Evolutionary conservation across 140 eudicot species (phyloP).

Genomic region (Bidens hawaiensis): DNA sequence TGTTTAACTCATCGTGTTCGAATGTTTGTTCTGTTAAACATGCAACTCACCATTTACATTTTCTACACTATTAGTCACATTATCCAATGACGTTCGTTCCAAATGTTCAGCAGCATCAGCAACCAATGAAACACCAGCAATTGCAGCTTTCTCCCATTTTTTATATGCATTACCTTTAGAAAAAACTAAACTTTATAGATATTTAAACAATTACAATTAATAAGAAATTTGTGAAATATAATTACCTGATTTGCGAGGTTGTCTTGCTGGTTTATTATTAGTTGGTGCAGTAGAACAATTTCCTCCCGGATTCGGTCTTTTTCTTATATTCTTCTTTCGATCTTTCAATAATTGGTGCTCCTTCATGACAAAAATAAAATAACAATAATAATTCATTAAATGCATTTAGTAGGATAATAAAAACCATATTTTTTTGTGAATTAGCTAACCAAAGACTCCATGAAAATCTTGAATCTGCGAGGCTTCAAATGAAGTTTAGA

Average conservation of each 20-base stretch:
- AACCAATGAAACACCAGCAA: slow-evolving; percentile 94
- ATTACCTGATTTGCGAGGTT: slow-evolving; percentile 1
- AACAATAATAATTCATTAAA: background rate
- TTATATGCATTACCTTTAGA: slow-evolving; percentile 53
- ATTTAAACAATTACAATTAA: background rate
- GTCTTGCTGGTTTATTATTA: slow-evolving; percentile 6
- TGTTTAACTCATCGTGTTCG: too few species aligned
- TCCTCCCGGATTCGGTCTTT: slow-evolving; percentile 51
- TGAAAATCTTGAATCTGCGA: slow-evolving; percentile 73
- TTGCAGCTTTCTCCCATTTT: slow-evolving; percentile 99
- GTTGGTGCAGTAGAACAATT: slow-evolving; percentile 39
- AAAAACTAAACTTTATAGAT: too few species aligned
- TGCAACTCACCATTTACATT: slow-evolving; percentile 32
- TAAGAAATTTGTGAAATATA: slow-evolving; percentile 29
- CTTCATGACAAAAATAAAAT: slow-evolving; percentile 20
- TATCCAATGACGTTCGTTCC: slow-evolving; percentile 56
- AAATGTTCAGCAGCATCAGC: slow-evolving; percentile 98
- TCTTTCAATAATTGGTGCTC: slow-evolving; percentile 78
- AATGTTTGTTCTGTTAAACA: background rate
- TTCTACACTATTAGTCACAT: slow-evolving; percentile 32
- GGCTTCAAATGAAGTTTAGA: slow-evolving; percentile 96
- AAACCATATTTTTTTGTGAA: background rate
- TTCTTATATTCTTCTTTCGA: slow-evolving; percentile 51
- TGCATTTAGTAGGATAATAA: background rate
- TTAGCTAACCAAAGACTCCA: slow-evolving; percentile 76